Percentiles rank a stretch among this genome's conserved stretches.
Conservation (phyloP, 345 rosid species). For the Carallia brachiata region DNA sequence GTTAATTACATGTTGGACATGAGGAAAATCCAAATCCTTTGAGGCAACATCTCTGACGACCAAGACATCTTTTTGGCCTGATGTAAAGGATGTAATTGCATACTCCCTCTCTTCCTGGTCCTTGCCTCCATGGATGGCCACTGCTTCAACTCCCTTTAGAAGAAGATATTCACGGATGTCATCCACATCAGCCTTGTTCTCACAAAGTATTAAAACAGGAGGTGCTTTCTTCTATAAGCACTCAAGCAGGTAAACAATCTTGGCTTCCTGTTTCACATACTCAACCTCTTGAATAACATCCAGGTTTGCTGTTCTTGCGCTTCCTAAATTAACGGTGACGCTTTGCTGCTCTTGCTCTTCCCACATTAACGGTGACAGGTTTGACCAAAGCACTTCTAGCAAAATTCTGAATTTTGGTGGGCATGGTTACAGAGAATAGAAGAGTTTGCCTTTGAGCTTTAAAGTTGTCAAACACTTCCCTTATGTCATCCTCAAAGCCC, state of each 20-base stretch:
- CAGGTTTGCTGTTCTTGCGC: slow-evolving; percentile 58
- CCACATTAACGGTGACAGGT: slow-evolving; percentile 83
- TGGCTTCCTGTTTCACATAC: slow-evolving; percentile 94
- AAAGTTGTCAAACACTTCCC: slow-evolving; percentile 91
- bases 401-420: slow-evolving; percentile 84
- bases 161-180: slow-evolving; percentile 90
- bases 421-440: slow-evolving; percentile 93
- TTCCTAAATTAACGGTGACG: too few relatives aligned
- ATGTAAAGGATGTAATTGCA: slow-evolving; percentile 80
- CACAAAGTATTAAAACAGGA: slow-evolving; percentile 87
- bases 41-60: slow-evolving; percentile 96
- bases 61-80: slow-evolving; percentile 79
- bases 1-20: slow-evolving; percentile 86
- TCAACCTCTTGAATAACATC: slow-evolving; percentile 97
- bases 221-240: slow-evolving; percentile 95
- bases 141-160: slow-evolving; percentile 93
- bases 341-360: slow-evolving; percentile 67
- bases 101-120: slow-evolving; percentile 95
- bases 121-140: slow-evolving; percentile 87
- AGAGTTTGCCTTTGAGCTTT: slow-evolving; percentile 93
- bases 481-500: slow-evolving; percentile 96
- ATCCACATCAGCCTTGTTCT: slow-evolving; percentile 95
- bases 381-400: slow-evolving; percentile 87
- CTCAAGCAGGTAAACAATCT: slow-evolving; percentile 88
- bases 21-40: slow-evolving; percentile 90